phyloP scores from a whole-genome alignment of 2,329 filamentous ascomycete genomes.

The Monosporascus sp. region DNA sequence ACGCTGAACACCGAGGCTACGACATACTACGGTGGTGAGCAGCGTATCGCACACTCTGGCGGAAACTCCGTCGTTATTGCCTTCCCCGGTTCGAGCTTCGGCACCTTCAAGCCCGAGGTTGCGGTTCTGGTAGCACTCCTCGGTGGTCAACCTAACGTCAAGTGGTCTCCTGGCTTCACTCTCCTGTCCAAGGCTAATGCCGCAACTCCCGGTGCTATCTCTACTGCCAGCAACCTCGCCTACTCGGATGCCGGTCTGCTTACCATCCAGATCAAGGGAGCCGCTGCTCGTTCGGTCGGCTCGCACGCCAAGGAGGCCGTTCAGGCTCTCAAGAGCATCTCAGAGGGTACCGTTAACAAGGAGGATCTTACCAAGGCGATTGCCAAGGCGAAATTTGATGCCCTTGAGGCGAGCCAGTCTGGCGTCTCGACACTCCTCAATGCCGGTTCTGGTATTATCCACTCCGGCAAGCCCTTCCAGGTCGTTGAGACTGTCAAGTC shows the following conservation, averaged over 20 bases:
- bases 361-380: constrained; percentile 90
- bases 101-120: constrained; percentile 82
- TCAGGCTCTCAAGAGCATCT: constrained; percentile 76
- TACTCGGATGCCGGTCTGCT: constrained; percentile 96
- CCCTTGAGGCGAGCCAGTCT: constrained; percentile 76
- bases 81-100: constrained; percentile 83
- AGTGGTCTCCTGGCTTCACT: constrained; percentile 93
- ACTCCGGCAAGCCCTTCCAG: constrained; percentile 77
- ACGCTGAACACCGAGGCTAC: constrained; percentile 56
- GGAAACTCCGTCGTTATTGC: constrained; percentile 85
- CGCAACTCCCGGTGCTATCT: constrained; percentile 58
- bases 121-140: constrained; percentile 84
- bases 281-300: constrained; percentile 62
- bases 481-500: constrained; percentile 73
- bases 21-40: constrained; percentile 94
- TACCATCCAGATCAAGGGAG: constrained; percentile 72
- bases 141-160: constrained; percentile 85
- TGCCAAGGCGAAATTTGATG: constrained; percentile 88
- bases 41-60: constrained; percentile 71
- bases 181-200: constrained; percentile 76
- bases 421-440: constrained; percentile 72
- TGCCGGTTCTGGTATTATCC: constrained; percentile 78
- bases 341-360: constrained; percentile 67
- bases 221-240: constrained; percentile 69
- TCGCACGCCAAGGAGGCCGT: constrained; percentile 71